Evolutionary conservation across 208 protist genomes (phyloP), one percentile per base, ranked within the genome.

Genomic region (Acanthamoeba triangularis): DNA sequence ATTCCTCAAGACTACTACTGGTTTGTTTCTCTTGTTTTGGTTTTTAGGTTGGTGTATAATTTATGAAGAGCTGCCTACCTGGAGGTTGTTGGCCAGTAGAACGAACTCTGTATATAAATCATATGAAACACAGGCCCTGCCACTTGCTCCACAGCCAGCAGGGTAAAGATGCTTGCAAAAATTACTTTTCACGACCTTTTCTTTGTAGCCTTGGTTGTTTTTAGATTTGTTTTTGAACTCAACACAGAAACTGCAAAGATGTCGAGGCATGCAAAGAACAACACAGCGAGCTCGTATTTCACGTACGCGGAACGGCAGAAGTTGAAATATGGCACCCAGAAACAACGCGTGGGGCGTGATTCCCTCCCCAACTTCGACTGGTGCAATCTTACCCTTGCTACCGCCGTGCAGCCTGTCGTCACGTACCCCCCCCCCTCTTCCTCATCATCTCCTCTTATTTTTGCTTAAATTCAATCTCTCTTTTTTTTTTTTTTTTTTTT

Each of bases 251-350:
- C n/a, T n/a, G 37, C 37, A 1, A 41, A 49, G 67, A 90, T 90
- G 84, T 90, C 84, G 23, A 10, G 84, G n/a, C 84, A 90, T 67
- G 47, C 84, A 6, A 90, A 90, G 84, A 90, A 90, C 84, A 90
- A 90, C 49, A 90, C 84, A 4, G 84, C 84, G 16, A 90, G 84
- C 25, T 90, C 84, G 30, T 90, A 90, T 10, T 90, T 90, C 25
- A 90, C 84, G 8, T 90, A 90, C 35, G 84, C 84, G 0, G 84
- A 90, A 41, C 47, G 84, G 30, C 84, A 90, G 49, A 90, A 90
- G 84, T 33, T 90, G 20, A 90, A 90, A 37, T 90, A 90, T 25
- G 84, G 84, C 28, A 90, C 84, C 4, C 47, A 90, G 30, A 90
- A 90, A 16, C 84, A 90, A 25, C 84, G 84, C 20, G 47, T 90